phyloP scores from a whole-genome alignment of 345 rosid genomes.

The Erodium maritimum region DNA sequence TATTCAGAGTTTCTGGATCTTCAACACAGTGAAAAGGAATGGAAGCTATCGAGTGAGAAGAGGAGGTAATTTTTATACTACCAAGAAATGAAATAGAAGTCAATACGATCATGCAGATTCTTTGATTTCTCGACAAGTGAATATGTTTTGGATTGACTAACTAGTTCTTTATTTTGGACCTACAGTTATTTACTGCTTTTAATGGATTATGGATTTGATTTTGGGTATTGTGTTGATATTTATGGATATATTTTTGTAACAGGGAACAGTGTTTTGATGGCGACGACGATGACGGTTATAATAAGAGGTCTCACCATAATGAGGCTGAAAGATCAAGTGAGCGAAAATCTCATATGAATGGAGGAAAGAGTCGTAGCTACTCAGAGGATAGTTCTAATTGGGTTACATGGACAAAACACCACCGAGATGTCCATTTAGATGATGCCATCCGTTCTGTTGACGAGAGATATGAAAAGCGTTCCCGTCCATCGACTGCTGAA shows the following conservation, averaged over 20 bases:
- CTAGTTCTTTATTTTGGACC: neutral
- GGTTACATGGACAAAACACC: slow-evolving; percentile 7
- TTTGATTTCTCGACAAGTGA: neutral
- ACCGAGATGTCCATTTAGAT: neutral
- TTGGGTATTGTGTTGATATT: neutral
- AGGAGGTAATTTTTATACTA: slow-evolving; percentile 11
- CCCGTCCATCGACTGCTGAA: slow-evolving; percentile 5
- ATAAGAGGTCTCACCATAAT: slow-evolving; percentile 1
- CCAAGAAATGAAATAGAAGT: neutral
- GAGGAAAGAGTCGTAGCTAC: slow-evolving; percentile 13
- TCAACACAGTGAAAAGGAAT: slow-evolving; percentile 16
- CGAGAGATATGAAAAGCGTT: slow-evolving; percentile 10
- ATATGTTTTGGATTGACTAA: neutral
- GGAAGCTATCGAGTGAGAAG: slow-evolving; percentile 12
- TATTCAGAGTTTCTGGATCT: slow-evolving; percentile 5
- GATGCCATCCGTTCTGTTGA: slow-evolving; percentile 5
- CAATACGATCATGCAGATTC: neutral
- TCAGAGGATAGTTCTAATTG: slow-evolving; percentile 14
- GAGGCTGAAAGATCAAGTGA: slow-evolving; percentile 13
- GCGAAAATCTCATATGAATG: neutral
- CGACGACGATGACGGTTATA: neutral
- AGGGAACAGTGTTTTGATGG: slow-evolving; percentile 11
- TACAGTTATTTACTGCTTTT: neutral
- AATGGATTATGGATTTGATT: neutral
- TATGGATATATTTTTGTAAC: neutral